Conservation (phyloP, 73 alveolate species). For the Durusdinium trenchii region DNA sequence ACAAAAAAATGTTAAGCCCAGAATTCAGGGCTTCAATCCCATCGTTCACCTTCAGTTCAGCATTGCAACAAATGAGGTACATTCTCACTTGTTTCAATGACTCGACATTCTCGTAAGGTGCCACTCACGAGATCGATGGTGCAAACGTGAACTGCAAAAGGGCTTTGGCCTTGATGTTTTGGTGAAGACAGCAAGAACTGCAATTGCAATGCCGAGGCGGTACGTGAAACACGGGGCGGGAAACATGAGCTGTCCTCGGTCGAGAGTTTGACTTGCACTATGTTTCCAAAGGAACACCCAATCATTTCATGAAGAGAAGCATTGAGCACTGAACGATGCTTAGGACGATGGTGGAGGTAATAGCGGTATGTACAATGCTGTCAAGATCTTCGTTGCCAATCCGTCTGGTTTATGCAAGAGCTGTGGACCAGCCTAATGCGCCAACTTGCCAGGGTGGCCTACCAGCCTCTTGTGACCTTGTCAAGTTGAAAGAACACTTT, state of each 20-base stretch:
- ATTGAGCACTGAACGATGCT: background rate
- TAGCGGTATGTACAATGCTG: conserved; percentile 72
- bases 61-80: no score
- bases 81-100: background rate
- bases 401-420: background rate
- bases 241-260: conserved; percentile 4
- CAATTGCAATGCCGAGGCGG: conserved; percentile 3
- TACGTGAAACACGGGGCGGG: conserved; percentile 7
- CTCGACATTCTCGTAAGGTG: background rate
- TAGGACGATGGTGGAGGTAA: conserved; percentile 51
- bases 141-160: conserved; percentile 44
- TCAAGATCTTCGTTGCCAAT: conserved; percentile 59
- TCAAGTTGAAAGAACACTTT: conserved; percentile 75
- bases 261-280: background rate
- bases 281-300: background rate
- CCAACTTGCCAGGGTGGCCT: conserved; percentile 75
- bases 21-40: background rate
- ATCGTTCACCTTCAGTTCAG: no score
- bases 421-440: background rate
- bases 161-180: conserved; percentile 2
- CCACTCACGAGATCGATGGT: conserved; percentile 58
- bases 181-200: background rate
- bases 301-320: background rate
- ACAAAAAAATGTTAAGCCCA: background rate
- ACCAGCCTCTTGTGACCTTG: conserved; percentile 89